These are phyloP conservation scores for Ilex paraguariensis DNA, from an alignment of 305 asterid genomes.

Conservation along the genomic window DNA sequence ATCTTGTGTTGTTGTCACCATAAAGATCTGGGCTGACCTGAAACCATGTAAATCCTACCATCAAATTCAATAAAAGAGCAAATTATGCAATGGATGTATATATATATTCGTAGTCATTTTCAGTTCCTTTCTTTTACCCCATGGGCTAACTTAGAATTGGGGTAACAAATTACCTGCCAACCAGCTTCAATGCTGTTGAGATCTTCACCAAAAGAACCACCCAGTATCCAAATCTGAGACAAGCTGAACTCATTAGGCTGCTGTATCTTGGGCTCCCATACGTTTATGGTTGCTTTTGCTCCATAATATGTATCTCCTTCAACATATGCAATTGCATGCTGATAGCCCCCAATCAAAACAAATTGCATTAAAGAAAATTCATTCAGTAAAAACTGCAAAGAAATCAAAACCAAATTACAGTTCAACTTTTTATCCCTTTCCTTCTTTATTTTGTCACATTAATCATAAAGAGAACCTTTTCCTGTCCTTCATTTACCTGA, in stretches of 20 bases:
- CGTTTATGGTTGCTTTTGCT: conserved; percentile 89
- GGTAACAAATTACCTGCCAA: conserved; percentile 68
- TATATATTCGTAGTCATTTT: no score
- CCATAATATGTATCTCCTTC: conserved; percentile 87
- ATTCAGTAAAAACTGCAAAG: neutral
- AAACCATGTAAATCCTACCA: conserved; percentile 20
- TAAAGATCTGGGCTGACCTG: conserved; percentile 95
- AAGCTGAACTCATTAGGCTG: conserved; percentile 90
- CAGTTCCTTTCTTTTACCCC: neutral
- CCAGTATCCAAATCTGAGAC: conserved; percentile 89
- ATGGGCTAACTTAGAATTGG: neutral
- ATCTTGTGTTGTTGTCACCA: conserved; percentile 90
- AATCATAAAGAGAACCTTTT: neutral
- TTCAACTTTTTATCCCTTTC: no score
- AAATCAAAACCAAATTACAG: neutral
- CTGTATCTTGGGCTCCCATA: conserved; percentile 94
- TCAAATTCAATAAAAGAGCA: conserved; percentile 15
- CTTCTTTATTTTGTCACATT: neutral
- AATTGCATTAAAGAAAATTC: neutral
- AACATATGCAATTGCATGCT: conserved; percentile 88
- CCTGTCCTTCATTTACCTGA: conserved; percentile 14
- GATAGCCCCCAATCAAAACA: neutral
- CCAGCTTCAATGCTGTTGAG: conserved; percentile 99
- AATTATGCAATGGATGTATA: neutral
- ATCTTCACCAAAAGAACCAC: conserved; percentile 96